Base-by-base conservation (phyloP, 352 stramenopile genomes). In the Phytophthora sp. region DNA sequence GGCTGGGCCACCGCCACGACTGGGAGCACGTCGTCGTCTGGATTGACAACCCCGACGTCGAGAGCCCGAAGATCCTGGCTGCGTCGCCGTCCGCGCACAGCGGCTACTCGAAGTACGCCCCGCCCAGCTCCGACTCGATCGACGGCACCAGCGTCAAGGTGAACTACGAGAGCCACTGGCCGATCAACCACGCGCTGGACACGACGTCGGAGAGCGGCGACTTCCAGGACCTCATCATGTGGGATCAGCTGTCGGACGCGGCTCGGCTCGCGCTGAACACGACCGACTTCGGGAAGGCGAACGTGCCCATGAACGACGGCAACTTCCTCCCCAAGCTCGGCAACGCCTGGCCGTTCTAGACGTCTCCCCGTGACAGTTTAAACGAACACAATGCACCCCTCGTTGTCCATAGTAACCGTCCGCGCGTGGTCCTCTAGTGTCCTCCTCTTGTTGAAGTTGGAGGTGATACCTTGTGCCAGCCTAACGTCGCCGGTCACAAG, bases 11-110 rank as follows among this genome's bases (percentile, higher is more conserved):
- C 48, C 73, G 73, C 39, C 73, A 79, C 44, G 69, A 82, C 46
- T 82, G 69, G 69, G 73, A 79, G 48, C 64, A 79, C 54, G 54
- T 79, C n/a, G 49, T 82, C 4, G 54, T 82, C 15, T 79, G 73
- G 73, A 57, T 78, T 58, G 62, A 76, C 44, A 61, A 54, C 55
- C 54, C 55, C 21, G 46, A 54, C 20, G 21, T 54, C 5, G 46
- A 34, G 4, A 54, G n/a, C 31, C 46, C 31, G 13, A 44, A 30
- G 6, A 54, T 54, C 13, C 46, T 54, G 12, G 31, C 46, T 7
- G 31, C 31, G 11, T 59, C 37, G 1, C 62, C 51, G 4, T 59
- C 51, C 0, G 37, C 51, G 6, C 51, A 59, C 37, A 59, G 51
- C 27, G 51, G 51, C 27, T 72, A 72, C 48, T 68, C 58, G 15